Percentiles rank a stretch among this genome's conserved stretches.
Evolutionary conservation across 1,284 basidiomycete species (phyloP).

Genomic region (Marasmius sp.): DNA sequence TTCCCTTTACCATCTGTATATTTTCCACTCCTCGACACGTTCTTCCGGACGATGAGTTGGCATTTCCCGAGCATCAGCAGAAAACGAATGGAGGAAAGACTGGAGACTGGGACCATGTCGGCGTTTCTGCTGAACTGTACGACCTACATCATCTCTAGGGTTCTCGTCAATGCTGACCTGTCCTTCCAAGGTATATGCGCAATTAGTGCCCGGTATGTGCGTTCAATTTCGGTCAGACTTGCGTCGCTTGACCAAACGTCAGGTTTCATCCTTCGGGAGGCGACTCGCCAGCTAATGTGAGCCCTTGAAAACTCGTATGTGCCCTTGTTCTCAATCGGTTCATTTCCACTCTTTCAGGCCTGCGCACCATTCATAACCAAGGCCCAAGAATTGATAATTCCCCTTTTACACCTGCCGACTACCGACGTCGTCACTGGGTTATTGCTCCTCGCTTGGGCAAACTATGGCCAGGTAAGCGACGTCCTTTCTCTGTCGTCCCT

Average conservation of each 20-base stretch:
- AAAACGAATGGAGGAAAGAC: slow-evolving; percentile 32
- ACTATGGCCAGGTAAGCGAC: slow-evolving; percentile 30
- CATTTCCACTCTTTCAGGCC: slow-evolving; percentile 17
- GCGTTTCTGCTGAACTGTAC: slow-evolving; percentile 34
- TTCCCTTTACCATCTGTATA: slow-evolving; percentile 34
- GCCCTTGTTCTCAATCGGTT: background rate
- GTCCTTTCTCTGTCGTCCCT: background rate
- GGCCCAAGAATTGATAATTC: slow-evolving; percentile 38
- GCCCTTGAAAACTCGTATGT: slow-evolving; percentile 1
- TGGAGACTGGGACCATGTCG: slow-evolving; percentile 38
- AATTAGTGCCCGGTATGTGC: slow-evolving; percentile 25
- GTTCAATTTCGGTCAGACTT: background rate
- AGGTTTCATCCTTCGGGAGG: slow-evolving; percentile 4
- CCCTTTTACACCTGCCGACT: slow-evolving; percentile 37
- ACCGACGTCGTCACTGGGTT: slow-evolving; percentile 36
- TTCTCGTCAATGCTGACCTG: background rate
- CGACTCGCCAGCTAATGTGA: slow-evolving; percentile 10
- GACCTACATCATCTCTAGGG: background rate
- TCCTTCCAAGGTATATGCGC: slow-evolving; percentile 28
- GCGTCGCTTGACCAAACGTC: background rate
- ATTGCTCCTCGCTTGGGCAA: slow-evolving; percentile 36
- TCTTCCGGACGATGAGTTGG: slow-evolving; percentile 33
- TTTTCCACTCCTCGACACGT: slow-evolving; percentile 33
- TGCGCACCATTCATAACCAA: slow-evolving; percentile 40
- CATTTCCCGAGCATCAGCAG: slow-evolving; percentile 37